A percentile compares a stretch with the other conserved stretches of the same genome.
Conservation (phyloP, 2,329 filamentous ascomycete species). For the Delphinella strobiligena region DNA sequence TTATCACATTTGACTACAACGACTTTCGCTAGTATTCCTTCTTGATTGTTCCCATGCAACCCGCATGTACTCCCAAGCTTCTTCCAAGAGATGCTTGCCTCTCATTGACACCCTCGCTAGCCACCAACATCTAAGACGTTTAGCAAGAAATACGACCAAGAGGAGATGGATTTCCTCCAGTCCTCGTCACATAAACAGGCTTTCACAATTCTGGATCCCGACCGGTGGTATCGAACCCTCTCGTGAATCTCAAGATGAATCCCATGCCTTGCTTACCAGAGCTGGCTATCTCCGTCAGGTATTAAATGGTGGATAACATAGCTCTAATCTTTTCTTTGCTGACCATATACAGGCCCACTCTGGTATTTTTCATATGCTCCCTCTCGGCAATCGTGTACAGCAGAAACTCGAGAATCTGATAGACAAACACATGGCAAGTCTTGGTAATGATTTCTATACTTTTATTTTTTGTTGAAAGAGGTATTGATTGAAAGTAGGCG, state of each 20-base stretch:
- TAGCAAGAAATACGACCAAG: not conserved
- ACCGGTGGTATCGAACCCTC: conserved; percentile 53
- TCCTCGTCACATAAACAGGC: conserved; percentile 9
- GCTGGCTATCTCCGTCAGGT: conserved; percentile 35
- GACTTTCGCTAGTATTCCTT: too few species aligned
- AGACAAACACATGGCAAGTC: conserved; percentile 72
- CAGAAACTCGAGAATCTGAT: conserved; percentile 77
- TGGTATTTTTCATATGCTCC: conserved; percentile 85
- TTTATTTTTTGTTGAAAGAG: too few species aligned
- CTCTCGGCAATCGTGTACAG: conserved; percentile 75
- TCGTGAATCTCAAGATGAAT: conserved; percentile 35
- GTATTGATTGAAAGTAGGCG: conserved; percentile 50
- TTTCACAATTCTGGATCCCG: conserved; percentile 59
- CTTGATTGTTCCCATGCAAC: too few species aligned
- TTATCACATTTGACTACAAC: too few species aligned
- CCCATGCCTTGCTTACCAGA: conserved; percentile 31
- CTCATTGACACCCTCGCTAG: not conserved
- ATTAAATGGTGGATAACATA: not conserved
- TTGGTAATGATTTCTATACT: conserved; percentile 41
- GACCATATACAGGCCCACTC: conserved; percentile 49
- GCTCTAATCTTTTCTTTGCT: conserved; percentile 18
- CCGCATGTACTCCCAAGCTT: not conserved
- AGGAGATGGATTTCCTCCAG: not conserved
- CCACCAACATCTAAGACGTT: not conserved
- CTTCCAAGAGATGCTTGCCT: not conserved